Evolutionary conservation across 1,284 basidiomycete species (phyloP).

Genomic region (Papiliotrema laurentii): DNA sequence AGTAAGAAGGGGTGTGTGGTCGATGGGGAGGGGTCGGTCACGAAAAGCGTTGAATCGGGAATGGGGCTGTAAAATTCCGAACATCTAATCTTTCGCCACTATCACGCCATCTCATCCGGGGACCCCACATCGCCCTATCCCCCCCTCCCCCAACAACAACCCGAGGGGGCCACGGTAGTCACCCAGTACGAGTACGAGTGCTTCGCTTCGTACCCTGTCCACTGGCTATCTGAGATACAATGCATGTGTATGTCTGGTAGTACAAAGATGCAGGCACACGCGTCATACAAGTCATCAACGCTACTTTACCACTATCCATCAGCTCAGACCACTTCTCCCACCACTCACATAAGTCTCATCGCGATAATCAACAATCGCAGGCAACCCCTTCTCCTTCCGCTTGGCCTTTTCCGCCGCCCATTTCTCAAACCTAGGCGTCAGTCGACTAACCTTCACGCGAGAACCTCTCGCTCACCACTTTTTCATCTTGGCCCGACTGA

Average conservation of each 20-base stretch:
- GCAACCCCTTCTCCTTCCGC: slow-evolving; percentile 51
- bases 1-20: background rate
- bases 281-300: no score
- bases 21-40: background rate
- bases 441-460: background rate
- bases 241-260: no score
- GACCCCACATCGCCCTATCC: no score
- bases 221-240: no score
- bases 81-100: background rate
- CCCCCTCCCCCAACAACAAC: no score
- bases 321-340: no score
- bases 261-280: no score
- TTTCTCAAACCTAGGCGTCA: slow-evolving; percentile 60
- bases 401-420: slow-evolving; percentile 79
- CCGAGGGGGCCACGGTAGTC: no score
- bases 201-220: no score
- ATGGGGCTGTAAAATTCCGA: background rate
- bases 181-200: no score
- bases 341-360: slow-evolving; percentile 43
- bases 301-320: no score
- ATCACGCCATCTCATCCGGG: background rate
- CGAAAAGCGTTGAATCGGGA: background rate
- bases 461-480: slow-evolving; percentile 51
- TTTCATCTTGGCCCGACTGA: slow-evolving; percentile 72
- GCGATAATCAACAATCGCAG: slow-evolving; percentile 56